Evolutionary conservation across 805 yeast species (phyloP).

Genomic region (Candida parachauliodes): DNA sequence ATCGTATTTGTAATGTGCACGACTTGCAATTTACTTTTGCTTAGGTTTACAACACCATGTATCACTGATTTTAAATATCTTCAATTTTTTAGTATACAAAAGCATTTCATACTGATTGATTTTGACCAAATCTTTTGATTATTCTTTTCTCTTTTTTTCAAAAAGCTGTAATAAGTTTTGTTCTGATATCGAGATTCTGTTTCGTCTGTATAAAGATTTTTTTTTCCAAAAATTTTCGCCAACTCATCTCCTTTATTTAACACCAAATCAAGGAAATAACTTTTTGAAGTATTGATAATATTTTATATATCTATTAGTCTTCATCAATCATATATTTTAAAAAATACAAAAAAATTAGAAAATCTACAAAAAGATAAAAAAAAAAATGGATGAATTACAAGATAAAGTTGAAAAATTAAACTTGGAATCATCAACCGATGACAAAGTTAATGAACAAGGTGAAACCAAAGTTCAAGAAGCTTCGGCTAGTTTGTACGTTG

Average conservation of each 20-base stretch:
- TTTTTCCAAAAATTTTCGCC: conserved; percentile 3
- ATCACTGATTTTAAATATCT: no score
- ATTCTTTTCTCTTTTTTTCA: not conserved
- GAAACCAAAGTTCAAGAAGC: conserved; percentile 45
- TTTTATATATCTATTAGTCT: not conserved
- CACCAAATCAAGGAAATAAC: conserved; percentile 4
- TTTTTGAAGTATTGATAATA: conserved; percentile 3
- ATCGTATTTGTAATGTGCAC: no score
- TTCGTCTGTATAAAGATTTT: not conserved
- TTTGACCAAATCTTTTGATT: not conserved
- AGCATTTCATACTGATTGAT: no score
- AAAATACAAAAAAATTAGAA: conserved; percentile 7
- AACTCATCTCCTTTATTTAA: not conserved
- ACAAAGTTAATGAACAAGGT: conserved; percentile 21
- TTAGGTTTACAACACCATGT: no score
- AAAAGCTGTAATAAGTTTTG: not conserved
- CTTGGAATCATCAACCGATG: conserved; percentile 24
- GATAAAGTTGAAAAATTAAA: conserved; percentile 47
- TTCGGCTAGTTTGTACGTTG: conserved; percentile 90
- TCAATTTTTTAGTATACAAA: no score
- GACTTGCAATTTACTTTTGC: no score
- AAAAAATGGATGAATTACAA: conserved; percentile 36
- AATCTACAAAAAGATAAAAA: conserved; percentile 11
- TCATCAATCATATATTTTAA: conserved; percentile 2
- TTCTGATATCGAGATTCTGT: not conserved